Evolutionary conservation across 306 rosid species (phyloP), one percentile per base, ranked within the genome.

Genomic region (Sesbania bispinosa): DNA sequence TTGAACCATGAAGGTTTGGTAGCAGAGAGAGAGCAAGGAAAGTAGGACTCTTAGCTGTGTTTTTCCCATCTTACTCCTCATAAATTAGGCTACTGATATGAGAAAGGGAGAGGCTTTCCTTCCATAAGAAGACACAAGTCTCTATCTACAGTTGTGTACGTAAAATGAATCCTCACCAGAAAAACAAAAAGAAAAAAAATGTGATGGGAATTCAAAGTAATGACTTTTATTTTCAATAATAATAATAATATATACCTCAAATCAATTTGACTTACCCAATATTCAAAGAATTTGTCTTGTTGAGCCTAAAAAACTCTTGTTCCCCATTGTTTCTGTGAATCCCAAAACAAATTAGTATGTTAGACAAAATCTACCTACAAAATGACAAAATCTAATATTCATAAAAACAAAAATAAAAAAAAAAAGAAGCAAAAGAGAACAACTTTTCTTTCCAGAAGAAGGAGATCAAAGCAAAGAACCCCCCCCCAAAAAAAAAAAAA

Each of bases 61-160:
- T 72, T 72, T 54, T 67, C 50, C 76, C 52, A 50, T 73, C 54
- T 68, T 64, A 35, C 45, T 29, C 53, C 70, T 73, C 79, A 50
- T 64, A 77, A 47, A 74, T 45, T 75, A 48, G 55, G 63, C 26
- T 54, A 19, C n/a, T 23, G 70, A 45, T 69, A 29, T 67, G 64
- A 53, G 73, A 63, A 58, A 78, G 51, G 21, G 77, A 72, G 50
- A 69, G 83, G 77, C 82, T 83, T 88, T 78, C 69, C 97, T 91
- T 91, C 82, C 80, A 95, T 91, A 96, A 85, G 83, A 89, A 78
- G 97, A 73, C 69, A 82, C 51, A 67, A 73, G 95, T 89, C 94
- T 73, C 87, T 78, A 67, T 90, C 90, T 46, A 84, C 82, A 73
- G 81, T 73, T 79, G 60, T 78, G 62, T 69, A 77, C 69, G 72